These are phyloP conservation scores for Eucalyptus erythrocorys DNA, from an alignment of 345 rosid genomes.

Conservation along the genomic window DNA sequence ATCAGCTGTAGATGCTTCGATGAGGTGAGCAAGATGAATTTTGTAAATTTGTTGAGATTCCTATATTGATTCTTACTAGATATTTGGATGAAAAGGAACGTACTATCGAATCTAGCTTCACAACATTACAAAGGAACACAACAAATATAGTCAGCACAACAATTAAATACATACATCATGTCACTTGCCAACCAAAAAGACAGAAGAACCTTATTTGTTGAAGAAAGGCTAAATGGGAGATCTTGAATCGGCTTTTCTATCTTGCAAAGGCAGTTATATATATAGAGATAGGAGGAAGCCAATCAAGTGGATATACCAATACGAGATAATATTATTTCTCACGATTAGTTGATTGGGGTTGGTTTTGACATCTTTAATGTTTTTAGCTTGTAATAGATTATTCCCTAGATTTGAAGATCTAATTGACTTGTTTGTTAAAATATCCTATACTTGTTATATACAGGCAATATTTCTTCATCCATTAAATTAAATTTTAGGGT, in stretches of 20 bases:
- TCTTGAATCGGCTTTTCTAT: background rate
- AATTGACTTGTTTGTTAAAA: background rate
- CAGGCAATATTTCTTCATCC: background rate
- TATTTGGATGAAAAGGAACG: no score
- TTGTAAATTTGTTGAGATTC: background rate
- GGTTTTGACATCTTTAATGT: background rate
- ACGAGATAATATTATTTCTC: background rate
- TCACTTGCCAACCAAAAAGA: background rate
- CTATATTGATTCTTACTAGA: background rate
- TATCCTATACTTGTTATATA: background rate
- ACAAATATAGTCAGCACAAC: background rate
- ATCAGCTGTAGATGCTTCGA: background rate
- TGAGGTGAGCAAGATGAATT: background rate
- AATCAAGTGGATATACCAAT: background rate
- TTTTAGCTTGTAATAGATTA: background rate
- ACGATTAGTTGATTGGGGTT: background rate
- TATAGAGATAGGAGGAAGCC: background rate
- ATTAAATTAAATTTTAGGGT: no score
- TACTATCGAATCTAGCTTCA: background rate
- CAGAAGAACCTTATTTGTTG: background rate
- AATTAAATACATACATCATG: background rate
- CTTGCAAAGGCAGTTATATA: background rate
- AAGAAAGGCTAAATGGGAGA: background rate
- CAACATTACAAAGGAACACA: background rate
- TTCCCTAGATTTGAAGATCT: background rate